Percentiles rank a stretch among this genome's conserved stretches.
Conservation (phyloP, 441 rosid species). For the Erysimum pusillum region DNA sequence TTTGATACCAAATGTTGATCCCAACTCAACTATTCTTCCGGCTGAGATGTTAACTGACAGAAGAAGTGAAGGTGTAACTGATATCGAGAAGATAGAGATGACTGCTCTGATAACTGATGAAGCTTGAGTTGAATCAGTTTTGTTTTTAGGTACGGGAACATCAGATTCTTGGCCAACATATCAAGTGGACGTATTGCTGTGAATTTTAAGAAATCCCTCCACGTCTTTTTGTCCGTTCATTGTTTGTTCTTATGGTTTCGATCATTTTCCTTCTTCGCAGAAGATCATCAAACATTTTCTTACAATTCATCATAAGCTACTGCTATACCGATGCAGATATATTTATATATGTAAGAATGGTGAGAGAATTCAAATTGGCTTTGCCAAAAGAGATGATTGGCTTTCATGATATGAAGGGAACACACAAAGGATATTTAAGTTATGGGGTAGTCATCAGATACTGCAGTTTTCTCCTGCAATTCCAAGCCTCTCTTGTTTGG, state of each 20-base stretch:
- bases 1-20: slow-evolving; percentile 61
- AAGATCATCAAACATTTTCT: slow-evolving; percentile 24
- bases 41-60: slow-evolving; percentile 52
- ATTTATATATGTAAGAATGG: slow-evolving; percentile 13
- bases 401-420: slow-evolving; percentile 32
- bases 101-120: slow-evolving; percentile 46
- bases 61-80: slow-evolving; percentile 44
- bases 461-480: slow-evolving; percentile 84
- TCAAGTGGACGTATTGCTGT: slow-evolving; percentile 15
- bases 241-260: slow-evolving; percentile 30
- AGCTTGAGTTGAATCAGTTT: slow-evolving; percentile 30
- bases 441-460: slow-evolving; percentile 47
- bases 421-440: slow-evolving; percentile 24
- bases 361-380: slow-evolving; percentile 34
- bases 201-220: background rate
- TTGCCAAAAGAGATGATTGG: slow-evolving; percentile 45
- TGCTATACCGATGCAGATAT: slow-evolving; percentile 5
- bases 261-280: slow-evolving; percentile 7
- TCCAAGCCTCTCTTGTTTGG: slow-evolving; percentile 69
- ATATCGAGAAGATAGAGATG: slow-evolving; percentile 57
- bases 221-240: slow-evolving; percentile 9
- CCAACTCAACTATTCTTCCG: slow-evolving; percentile 55
- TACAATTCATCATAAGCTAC: slow-evolving; percentile 23
- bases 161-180: slow-evolving; percentile 12
- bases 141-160: slow-evolving; percentile 20